A percentile compares a stretch with the other conserved stretches of the same genome.
These are phyloP conservation scores for Chlorella vulgaris DNA, from an alignment of 139 green algal species.

Conservation along the genomic window DNA sequence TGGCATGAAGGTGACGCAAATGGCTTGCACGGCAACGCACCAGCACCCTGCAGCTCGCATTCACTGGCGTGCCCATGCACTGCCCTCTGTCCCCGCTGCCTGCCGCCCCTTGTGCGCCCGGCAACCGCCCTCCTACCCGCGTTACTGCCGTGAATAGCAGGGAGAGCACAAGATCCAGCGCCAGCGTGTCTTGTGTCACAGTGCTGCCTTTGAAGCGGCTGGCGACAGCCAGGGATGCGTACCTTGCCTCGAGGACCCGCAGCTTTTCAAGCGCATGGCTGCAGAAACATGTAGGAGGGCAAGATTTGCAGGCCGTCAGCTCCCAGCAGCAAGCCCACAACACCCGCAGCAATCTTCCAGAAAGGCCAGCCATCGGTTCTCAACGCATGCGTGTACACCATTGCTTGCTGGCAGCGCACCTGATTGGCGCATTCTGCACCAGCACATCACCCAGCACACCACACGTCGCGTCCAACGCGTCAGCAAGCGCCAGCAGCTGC, in stretches of 20 bases:
- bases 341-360: too few relatives aligned
- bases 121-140: background rate
- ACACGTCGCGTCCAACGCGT: background rate
- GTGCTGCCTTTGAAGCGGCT: conserved; percentile 13
- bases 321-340: too few relatives aligned
- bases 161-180: conserved; percentile 20
- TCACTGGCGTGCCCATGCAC: background rate
- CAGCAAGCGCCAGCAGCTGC: background rate
- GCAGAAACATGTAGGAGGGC: background rate
- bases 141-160: conserved; percentile 32
- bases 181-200: conserved; percentile 5
- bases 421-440: conserved; percentile 9
- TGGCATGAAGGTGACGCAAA: too few relatives aligned
- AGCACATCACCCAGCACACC: background rate
- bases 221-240: background rate
- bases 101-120: background rate
- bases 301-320: too few relatives aligned
- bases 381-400: background rate
- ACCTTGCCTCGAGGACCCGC: background rate
- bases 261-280: conserved; percentile 13
- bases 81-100: background rate
- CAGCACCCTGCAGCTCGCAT: background rate
- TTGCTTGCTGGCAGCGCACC: background rate
- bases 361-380: too few relatives aligned
- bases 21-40: background rate